A percentile compares a stretch with the other conserved stretches of the same genome.
These are phyloP conservation scores for Penicillium flavigenum DNA, from an alignment of 495 filamentous ascomycete genomes.

Conservation along the genomic window DNA sequence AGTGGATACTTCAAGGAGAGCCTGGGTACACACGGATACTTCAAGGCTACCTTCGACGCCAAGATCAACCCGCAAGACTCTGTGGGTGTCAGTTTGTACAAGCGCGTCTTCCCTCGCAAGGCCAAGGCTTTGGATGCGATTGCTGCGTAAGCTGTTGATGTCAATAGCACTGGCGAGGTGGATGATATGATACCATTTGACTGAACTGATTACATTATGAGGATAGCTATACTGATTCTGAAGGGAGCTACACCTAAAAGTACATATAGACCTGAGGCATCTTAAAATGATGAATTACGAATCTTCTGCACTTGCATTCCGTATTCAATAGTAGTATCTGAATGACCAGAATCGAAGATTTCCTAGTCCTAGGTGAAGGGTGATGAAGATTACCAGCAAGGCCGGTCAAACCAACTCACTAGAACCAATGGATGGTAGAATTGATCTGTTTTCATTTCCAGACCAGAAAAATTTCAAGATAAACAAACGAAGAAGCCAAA, in stretches of 20 bases:
- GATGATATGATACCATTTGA: constrained; percentile 34
- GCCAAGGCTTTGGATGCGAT: constrained; percentile 55
- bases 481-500: constrained; percentile 12
- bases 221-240: constrained; percentile 12
- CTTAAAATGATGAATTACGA: constrained; percentile 40
- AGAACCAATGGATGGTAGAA: background rate
- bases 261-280: constrained; percentile 34
- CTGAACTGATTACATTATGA: constrained; percentile 31
- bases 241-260: constrained; percentile 25
- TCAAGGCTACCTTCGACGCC: constrained; percentile 97
- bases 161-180: constrained; percentile 12
- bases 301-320: constrained; percentile 17
- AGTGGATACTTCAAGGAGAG: constrained; percentile 89
- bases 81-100: constrained; percentile 89
- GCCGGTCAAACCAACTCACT: background rate
- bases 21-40: constrained; percentile 96
- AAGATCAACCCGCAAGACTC: constrained; percentile 93
- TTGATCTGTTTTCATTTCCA: constrained; percentile 12
- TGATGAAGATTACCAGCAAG: background rate
- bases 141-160: constrained; percentile 22
- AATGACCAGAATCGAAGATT: background rate
- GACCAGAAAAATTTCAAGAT: constrained; percentile 1
- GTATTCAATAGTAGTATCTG: background rate
- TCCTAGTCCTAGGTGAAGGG: background rate
- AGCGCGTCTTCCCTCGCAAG: constrained; percentile 81